Base-by-base conservation (phyloP, 495 filamentous ascomycete genomes). In the Cenococcum geophilum region DNA sequence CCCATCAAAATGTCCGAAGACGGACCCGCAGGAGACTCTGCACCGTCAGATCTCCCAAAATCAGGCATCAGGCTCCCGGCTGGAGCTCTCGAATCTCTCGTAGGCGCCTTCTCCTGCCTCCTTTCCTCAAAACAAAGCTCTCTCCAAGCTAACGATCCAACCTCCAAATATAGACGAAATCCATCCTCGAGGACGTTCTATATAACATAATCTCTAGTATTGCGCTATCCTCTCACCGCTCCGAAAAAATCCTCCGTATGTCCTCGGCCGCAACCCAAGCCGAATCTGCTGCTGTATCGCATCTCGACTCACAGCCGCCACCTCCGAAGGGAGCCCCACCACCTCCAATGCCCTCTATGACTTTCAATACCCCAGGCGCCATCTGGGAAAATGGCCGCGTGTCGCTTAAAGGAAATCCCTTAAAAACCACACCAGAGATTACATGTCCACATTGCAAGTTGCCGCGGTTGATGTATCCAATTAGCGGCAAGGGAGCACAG, bases 321-420 rank as follows among this genome's bases (percentile, higher is more conserved):
- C 70, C 32, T 72, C 79, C 59, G 36, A 51, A 21, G 27, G 47
- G 54, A 22, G 22, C 40, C 36, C 54, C 58, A 55, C 68, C 59
- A 58, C 58, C 60, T 47, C 32, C 63, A 1, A 27, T 49, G 8
- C 66, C 66, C n/a, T 32, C 54, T 40, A 40, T 55, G 27, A 74
- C 66, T 10, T 77, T 89, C 56, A 85, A 89, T 63, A 89, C 86
- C 1, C 80, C 86, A 1, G 86, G 81, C 1, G 89, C 87, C 20
- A 77, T 83, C 43, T 89, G 85, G 74, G 84, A 91, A 55, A 82
- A 86, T 61, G 87, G 87, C 25, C 83, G 82, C 68, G 84, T 89
- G 4, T 76, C 78, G 36, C 76, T 92, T 48, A 89, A 87, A 66
- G 87, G 87, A 20, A 91, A 91, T 65, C 88, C 89, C 0, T 74